A percentile compares a stretch with the other conserved stretches of the same genome.
Conservation (phyloP, 345 rosid species). For the Hibiscus tridactylites region DNA sequence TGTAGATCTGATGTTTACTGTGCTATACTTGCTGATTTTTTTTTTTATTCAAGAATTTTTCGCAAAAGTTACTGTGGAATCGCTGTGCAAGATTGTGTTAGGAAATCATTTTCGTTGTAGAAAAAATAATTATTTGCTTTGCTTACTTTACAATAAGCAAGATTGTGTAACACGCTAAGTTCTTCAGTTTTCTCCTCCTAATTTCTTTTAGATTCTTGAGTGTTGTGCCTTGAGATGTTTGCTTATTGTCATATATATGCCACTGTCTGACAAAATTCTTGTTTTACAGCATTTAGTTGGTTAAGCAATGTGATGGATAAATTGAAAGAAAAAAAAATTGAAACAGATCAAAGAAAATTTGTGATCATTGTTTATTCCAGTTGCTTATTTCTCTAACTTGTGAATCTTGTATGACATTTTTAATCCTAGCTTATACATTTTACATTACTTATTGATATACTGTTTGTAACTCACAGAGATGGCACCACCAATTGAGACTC, state of each 20-base stretch:
- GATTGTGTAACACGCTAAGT: not conserved
- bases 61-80: not conserved
- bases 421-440: not conserved
- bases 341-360: not conserved
- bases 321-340: not conserved
- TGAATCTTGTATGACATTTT: not conserved
- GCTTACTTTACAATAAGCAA: not conserved
- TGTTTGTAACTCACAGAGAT: constrained; percentile 36
- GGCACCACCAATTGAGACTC: constrained; percentile 62
- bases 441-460: not conserved
- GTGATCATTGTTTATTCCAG: not conserved
- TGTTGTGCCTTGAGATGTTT: not conserved
- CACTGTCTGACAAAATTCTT: no score
- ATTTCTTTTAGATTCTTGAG: not conserved
- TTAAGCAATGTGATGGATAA: not conserved
- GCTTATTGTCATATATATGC: not conserved
- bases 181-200: not conserved
- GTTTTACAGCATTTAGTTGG: not conserved
- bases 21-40: not conserved
- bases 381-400: not conserved
- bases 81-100: not conserved
- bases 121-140: not conserved
- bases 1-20: constrained; percentile 14
- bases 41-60: not conserved
- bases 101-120: not conserved